Evolutionary conservation across 768 basidiomycete species (phyloP).

Genomic region (Russula foetens): DNA sequence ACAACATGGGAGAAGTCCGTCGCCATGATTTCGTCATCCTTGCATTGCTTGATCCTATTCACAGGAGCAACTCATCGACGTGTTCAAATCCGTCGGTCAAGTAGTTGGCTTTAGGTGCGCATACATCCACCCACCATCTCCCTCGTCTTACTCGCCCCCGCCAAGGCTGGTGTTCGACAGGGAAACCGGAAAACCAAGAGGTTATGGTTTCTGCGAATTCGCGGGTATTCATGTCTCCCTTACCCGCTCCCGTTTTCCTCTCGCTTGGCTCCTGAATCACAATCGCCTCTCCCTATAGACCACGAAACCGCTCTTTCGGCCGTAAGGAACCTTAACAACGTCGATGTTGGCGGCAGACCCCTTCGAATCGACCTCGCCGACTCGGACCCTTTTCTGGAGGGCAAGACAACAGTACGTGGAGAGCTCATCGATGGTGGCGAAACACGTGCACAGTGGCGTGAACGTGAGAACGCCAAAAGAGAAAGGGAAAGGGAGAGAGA

Average conservation of each 20-base stretch:
- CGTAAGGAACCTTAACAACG: slow-evolving; percentile 91
- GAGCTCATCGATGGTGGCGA: slow-evolving; percentile 69
- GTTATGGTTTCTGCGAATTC: slow-evolving; percentile 92
- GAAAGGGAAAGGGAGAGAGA: background rate
- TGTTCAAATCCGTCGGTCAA: slow-evolving; percentile 83
- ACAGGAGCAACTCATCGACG: slow-evolving; percentile 76
- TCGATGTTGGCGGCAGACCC: slow-evolving; percentile 85
- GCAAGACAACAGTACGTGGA: slow-evolving; percentile 81
- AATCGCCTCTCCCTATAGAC: slow-evolving; percentile 40
- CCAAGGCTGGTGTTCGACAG: slow-evolving; percentile 81
- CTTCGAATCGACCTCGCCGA: slow-evolving; percentile 92
- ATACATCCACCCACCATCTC: background rate
- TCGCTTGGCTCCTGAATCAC: background rate
- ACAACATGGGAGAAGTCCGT: slow-evolving; percentile 74
- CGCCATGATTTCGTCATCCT: background rate
- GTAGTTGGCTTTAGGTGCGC: slow-evolving; percentile 82
- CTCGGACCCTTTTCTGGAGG: slow-evolving; percentile 86
- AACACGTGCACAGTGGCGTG: slow-evolving; percentile 46
- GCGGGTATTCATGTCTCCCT: slow-evolving; percentile 46
- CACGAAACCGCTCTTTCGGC: slow-evolving; percentile 94
- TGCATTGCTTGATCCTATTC: background rate
- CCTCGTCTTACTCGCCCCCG: background rate
- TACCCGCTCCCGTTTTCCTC: background rate
- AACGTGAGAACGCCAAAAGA: slow-evolving; percentile 31
- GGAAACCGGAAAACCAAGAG: slow-evolving; percentile 90